Percentiles rank a stretch among this genome's conserved stretches.
Evolutionary conservation across 495 filamentous ascomycete genomes (phyloP).

Genomic region (Friedmanniomyces simplex): DNA sequence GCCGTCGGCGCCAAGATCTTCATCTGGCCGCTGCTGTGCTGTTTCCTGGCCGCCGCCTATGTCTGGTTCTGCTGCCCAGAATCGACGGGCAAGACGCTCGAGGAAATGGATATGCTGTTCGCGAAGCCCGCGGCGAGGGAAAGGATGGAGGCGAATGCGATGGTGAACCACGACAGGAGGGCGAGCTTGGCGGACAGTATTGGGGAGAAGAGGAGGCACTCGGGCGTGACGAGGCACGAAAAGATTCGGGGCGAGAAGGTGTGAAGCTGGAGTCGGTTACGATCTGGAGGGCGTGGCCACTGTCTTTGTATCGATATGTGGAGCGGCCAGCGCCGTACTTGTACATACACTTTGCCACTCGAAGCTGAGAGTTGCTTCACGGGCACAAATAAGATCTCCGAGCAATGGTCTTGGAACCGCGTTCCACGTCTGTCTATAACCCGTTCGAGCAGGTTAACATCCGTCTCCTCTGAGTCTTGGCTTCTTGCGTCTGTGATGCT

Average conservation of each 20-base stretch:
- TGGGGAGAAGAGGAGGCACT: neutral
- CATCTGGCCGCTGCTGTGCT: conserved; percentile 14
- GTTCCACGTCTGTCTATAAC: too few species aligned
- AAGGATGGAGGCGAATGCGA: neutral
- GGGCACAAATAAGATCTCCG: too few species aligned
- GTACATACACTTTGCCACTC: too few species aligned
- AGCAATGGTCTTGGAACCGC: too few species aligned
- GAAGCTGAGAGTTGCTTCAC: too few species aligned
- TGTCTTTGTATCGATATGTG: too few species aligned
- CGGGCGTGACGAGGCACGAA: neutral
- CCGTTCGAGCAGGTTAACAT: too few species aligned
- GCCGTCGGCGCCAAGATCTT: conserved; percentile 14
- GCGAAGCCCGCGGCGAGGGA: neutral
- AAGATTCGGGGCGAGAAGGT: neutral
- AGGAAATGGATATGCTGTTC: conserved; percentile 17
- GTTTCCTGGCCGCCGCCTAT: conserved; percentile 9
- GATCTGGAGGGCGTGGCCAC: too few species aligned
- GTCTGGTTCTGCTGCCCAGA: conserved; percentile 18
- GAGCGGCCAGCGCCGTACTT: too few species aligned
- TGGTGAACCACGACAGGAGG: neutral
- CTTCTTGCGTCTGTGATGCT: too few species aligned
- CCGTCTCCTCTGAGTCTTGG: too few species aligned
- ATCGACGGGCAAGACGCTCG: conserved; percentile 9
- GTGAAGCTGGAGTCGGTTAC: too few species aligned
- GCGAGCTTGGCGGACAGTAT: neutral